Base-by-base conservation (phyloP, 202 grass and related monocot species). In the Zoysia matrella region DNA sequence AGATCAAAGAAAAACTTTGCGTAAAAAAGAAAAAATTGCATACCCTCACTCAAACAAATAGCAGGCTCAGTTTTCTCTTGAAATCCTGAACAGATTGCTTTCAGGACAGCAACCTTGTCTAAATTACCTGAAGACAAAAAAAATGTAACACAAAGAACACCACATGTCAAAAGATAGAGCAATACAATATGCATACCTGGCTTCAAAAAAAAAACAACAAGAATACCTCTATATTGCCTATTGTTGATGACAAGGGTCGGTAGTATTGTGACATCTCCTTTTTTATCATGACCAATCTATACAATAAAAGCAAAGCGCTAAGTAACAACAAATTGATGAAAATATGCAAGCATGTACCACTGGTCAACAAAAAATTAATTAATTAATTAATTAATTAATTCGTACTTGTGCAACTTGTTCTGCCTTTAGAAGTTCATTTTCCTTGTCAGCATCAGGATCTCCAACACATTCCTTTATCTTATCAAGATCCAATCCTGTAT, bases 201-300 rank as follows among this genome's bases (percentile, higher is more conserved):
- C 30, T 36, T 36, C 30, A 36, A 36, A 36, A 36, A 36, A 36
- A 36, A 36, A 36, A 36, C 30, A 36, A 36, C 30, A 36, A 36
- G 30, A 36, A 36, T 36, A 97, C 94, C 94, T 88, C 94, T 83
- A 60, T 97, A 97, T 66, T 97, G 94, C 82, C 87, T 84, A 76
- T 92, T 94, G 68, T 97, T 97, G 60, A 97, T 86, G 64, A 97
- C 86, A 92, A 97, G 87, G 6, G 94, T 97, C 16, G 94, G 94
- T 74, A 97, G 82, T 88, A 97, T 97, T 1, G 94, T 97, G 70
- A 97, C 94, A 82, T 97, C 91, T 63, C 94, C 91, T 82, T 85
- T 83, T 76, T 88, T 81, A 84, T 64, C 91, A 74, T 91, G 69
- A 73, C 94, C 94, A 75, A 97, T 89, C 94, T 97, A 83, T 78